These are phyloP conservation scores for Antitrichia curtipendula DNA, from an alignment of 225 moss, liverwort and hornwort species.

Conservation along the genomic window DNA sequence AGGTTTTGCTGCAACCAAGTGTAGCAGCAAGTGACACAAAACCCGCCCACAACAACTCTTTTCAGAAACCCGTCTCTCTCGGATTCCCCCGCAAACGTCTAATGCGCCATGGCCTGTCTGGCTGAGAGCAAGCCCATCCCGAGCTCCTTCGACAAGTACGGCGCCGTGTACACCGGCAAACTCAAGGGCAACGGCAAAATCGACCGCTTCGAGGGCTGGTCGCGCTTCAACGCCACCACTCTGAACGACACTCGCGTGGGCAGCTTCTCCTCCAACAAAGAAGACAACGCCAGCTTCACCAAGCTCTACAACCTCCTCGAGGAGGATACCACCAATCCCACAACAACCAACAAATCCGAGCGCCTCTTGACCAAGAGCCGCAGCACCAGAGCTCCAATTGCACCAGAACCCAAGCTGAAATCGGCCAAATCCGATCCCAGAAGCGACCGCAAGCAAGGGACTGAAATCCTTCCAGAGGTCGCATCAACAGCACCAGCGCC, in stretches of 20 bases:
- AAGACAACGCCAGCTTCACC: slow-evolving; percentile 18
- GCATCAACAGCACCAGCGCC: background rate
- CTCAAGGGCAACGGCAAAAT: slow-evolving; percentile 30
- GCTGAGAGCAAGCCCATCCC: slow-evolving; percentile 14
- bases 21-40: background rate
- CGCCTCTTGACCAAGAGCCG: background rate
- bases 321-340: background rate
- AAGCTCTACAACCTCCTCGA: slow-evolving; percentile 17
- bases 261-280: slow-evolving; percentile 29
- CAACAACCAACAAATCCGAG: background rate
- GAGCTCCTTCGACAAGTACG: slow-evolving; percentile 5
- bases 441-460: background rate
- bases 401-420: background rate
- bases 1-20: slow-evolving; percentile 7
- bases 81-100: background rate
- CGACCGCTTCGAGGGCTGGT: slow-evolving; percentile 55
- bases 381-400: background rate
- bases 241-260: slow-evolving; percentile 38
- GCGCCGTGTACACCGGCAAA: background rate
- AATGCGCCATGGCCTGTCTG: slow-evolving; percentile 6
- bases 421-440: background rate
- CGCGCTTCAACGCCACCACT: slow-evolving; percentile 37
- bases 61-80: background rate
- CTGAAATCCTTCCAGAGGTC: background rate
- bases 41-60: background rate